phyloP scores from a whole-genome alignment of 2,329 filamentous ascomycete species.

The Neonectria faginata region DNA sequence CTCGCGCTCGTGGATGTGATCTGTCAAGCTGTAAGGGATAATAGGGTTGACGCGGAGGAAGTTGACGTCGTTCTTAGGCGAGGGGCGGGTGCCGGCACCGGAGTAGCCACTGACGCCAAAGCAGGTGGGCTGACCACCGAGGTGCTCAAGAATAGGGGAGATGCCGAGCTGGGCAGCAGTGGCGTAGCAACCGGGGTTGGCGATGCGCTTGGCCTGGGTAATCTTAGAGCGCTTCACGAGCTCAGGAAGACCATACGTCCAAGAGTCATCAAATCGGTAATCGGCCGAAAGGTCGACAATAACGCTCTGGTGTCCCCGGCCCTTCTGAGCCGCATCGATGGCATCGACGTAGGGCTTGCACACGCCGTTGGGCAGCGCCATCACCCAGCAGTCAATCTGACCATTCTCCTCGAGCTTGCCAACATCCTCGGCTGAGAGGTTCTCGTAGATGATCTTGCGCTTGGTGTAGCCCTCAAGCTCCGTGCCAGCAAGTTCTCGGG shows the following conservation, averaged over 20 bases:
- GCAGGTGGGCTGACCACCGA: constrained; percentile 82
- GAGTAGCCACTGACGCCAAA: constrained; percentile 94
- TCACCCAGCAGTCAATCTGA: constrained; percentile 95
- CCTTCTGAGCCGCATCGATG: constrained; percentile 76
- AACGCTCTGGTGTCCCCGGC: constrained; percentile 69
- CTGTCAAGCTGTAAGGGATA: constrained; percentile 77
- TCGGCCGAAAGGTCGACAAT: constrained; percentile 97
- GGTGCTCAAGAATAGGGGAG: constrained; percentile 79
- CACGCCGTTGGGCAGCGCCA: constrained; percentile 95
- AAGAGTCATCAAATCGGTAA: constrained; percentile 83
- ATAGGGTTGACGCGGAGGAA: constrained; percentile 89
- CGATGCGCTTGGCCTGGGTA: constrained; percentile 81
- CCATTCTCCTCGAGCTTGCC: constrained; percentile 84
- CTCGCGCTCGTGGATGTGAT: constrained; percentile 95
- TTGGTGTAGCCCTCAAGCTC: constrained; percentile 91
- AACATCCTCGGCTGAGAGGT: constrained; percentile 87
- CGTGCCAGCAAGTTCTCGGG: constrained; percentile 89
- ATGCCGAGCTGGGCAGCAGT: constrained; percentile 93
- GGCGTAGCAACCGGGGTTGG: constrained; percentile 95
- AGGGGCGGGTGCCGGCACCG: constrained; percentile 87
- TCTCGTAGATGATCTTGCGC: constrained; percentile 92
- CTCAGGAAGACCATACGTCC: constrained; percentile 91
- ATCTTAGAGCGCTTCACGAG: constrained; percentile 82
- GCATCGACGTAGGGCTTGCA: constrained; percentile 95
- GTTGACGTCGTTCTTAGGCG: constrained; percentile 90